A percentile compares a stretch with the other conserved stretches of the same genome.
These are phyloP conservation scores for Ilyonectria robusta DNA, from an alignment of 2,329 filamentous ascomycete species.

Conservation along the genomic window DNA sequence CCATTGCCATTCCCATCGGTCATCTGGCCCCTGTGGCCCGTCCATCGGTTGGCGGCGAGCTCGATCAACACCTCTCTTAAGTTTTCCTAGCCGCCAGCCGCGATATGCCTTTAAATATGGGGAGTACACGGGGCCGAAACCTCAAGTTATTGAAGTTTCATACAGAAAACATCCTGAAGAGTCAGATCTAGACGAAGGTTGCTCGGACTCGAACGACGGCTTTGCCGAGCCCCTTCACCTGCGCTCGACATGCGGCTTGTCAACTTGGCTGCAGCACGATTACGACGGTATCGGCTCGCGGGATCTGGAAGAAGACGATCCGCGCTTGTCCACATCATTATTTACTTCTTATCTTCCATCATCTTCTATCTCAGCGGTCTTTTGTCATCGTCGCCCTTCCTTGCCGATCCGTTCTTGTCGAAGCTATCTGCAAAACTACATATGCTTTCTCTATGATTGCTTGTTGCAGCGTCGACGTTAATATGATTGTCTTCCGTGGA, in stretches of 20 bases:
- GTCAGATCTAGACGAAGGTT: background rate
- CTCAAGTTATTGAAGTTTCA: background rate
- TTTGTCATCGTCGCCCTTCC: background rate
- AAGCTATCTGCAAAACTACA: background rate
- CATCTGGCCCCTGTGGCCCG: background rate
- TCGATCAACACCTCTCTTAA: background rate
- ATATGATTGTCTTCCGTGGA: background rate
- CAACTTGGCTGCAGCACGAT: background rate
- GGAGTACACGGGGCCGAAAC: background rate
- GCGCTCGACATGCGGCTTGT: background rate
- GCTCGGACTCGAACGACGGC: background rate
- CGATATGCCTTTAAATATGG: background rate
- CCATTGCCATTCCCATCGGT: background rate
- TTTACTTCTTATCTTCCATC: background rate
- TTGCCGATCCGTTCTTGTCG: background rate
- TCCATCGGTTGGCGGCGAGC: background rate
- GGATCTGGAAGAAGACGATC: background rate
- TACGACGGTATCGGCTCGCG: background rate
- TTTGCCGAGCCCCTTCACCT: background rate
- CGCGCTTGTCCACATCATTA: background rate
- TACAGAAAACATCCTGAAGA: background rate
- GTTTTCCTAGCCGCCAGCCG: background rate
- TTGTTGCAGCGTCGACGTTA: background rate
- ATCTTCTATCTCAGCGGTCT: background rate
- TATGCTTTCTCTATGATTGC: background rate